Evolutionary conservation across 768 basidiomycete genomes (phyloP).

Genomic region (Mycena haematopus): DNA sequence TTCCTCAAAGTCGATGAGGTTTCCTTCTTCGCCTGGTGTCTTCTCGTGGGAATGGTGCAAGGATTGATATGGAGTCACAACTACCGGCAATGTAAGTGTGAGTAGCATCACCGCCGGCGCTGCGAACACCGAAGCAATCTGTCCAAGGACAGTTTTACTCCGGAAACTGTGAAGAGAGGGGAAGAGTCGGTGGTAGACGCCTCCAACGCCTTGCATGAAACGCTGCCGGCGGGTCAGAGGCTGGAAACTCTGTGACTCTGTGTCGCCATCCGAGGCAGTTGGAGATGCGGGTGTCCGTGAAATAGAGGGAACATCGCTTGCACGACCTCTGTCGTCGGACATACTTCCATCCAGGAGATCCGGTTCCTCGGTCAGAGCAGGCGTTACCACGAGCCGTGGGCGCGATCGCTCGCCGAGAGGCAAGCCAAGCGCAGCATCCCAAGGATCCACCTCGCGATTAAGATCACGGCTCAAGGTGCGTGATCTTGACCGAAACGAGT

Average conservation of each 20-base stretch:
- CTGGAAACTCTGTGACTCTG: slow-evolving; percentile 51
- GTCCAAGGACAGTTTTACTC: slow-evolving; percentile 72
- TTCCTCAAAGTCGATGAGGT: slow-evolving; percentile 75
- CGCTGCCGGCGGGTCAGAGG: slow-evolving; percentile 52
- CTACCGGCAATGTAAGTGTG: slow-evolving; percentile 91
- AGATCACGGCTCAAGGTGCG: slow-evolving; percentile 34
- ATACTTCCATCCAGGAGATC: slow-evolving; percentile 19
- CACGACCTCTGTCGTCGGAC: slow-evolving; percentile 2
- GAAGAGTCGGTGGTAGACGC: slow-evolving; percentile 72
- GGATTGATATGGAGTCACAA: slow-evolving; percentile 63
- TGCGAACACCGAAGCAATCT: slow-evolving; percentile 79
- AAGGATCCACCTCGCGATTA: slow-evolving; percentile 49
- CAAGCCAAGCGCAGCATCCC: slow-evolving; percentile 57
- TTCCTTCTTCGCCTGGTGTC: slow-evolving; percentile 43
- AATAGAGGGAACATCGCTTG: slow-evolving; percentile 57
- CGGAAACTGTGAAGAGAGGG: slow-evolving; percentile 82
- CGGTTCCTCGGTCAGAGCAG: slow-evolving; percentile 34
- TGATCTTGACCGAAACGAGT: slow-evolving; percentile 42
- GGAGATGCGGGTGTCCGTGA: slow-evolving; percentile 62
- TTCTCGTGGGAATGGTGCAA: slow-evolving; percentile 48
- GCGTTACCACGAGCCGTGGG: slow-evolving; percentile 35
- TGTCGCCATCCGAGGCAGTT: slow-evolving; percentile 43
- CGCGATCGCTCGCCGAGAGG: slow-evolving; percentile 58
- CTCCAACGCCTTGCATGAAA: slow-evolving; percentile 42
- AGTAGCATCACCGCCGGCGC: slow-evolving; percentile 86